These are phyloP conservation scores for Tilletia indica DNA, from an alignment of 1,284 basidiomycete species.

Conservation along the genomic window DNA sequence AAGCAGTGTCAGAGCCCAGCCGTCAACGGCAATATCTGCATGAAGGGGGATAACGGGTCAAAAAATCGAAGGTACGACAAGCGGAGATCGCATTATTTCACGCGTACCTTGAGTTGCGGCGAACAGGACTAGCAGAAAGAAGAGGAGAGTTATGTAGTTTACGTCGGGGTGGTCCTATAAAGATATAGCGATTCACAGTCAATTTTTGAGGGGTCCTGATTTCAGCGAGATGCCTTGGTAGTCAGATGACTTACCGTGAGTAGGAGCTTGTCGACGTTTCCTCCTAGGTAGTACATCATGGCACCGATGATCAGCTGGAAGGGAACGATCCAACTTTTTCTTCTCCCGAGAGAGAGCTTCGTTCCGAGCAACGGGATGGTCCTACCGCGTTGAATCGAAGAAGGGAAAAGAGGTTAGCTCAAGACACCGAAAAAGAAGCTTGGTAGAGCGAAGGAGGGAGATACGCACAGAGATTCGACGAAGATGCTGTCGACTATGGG, in stretches of 20 bases:
- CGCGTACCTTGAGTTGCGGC: constrained; percentile 89
- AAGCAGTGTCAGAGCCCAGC: constrained; percentile 94
- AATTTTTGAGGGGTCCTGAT: no score
- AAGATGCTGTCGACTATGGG: constrained; percentile 94
- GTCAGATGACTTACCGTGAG: constrained; percentile 66
- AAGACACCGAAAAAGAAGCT: neutral
- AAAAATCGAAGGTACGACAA: neutral
- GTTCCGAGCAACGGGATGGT: constrained; percentile 12
- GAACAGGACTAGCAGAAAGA: constrained; percentile 86
- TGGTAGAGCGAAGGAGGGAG: neutral
- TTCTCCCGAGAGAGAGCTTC: constrained; percentile 67
- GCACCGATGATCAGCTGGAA: constrained; percentile 88
- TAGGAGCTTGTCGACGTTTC: constrained; percentile 75
- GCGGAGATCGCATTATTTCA: neutral
- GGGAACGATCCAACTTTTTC: constrained; percentile 98
- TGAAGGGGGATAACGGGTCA: constrained; percentile 26
- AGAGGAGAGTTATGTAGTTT: constrained; percentile 75
- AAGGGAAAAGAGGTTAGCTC: neutral
- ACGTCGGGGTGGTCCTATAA: constrained; percentile 77
- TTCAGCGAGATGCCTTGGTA: neutral
- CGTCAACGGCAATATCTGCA: constrained; percentile 93
- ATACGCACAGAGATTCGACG: constrained; percentile 61
- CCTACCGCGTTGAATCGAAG: neutral
- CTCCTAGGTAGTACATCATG: constrained; percentile 82
- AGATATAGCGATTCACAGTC: neutral